phyloP scores from a whole-genome alignment of 331 rosid genomes.

The Malus hybrid region DNA sequence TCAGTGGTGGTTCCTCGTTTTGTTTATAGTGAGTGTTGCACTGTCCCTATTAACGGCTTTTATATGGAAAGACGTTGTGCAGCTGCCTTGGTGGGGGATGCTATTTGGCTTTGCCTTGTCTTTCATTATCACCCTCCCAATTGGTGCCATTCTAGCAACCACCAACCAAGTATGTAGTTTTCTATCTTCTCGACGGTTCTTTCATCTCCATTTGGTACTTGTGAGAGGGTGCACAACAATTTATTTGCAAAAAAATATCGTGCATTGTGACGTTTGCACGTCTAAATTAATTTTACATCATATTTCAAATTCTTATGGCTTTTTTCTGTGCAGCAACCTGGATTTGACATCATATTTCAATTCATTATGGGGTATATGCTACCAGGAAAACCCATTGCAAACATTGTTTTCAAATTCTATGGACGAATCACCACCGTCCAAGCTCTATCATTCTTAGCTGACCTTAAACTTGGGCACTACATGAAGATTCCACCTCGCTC shows the following conservation, averaged over 20 bases:
- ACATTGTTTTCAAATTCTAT: conserved; percentile 82
- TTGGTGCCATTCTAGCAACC: conserved; percentile 96
- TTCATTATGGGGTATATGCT: conserved; percentile 83
- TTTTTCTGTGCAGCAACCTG: conserved; percentile 73
- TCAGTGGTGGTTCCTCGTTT: conserved; percentile 84
- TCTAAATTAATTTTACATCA: too few species aligned
- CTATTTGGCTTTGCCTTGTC: conserved; percentile 78
- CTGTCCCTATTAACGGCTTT: conserved; percentile 53
- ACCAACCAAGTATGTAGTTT: conserved; percentile 67
- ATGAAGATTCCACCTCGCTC: conserved; percentile 96
- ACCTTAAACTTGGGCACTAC: conserved; percentile 95
- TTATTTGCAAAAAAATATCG: too few species aligned
- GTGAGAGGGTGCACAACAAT: too few species aligned
- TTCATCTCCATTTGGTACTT: too few species aligned
- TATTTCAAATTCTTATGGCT: background rate
- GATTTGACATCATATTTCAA: conserved; percentile 94
- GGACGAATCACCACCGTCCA: conserved; percentile 94
- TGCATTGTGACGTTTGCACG: too few species aligned
- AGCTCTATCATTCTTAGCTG: conserved; percentile 91
- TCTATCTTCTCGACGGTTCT: background rate
- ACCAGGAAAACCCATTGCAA: conserved; percentile 96
- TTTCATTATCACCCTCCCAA: conserved; percentile 85
- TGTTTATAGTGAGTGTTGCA: conserved; percentile 57
- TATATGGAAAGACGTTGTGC: conserved; percentile 73
- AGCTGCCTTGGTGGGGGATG: conserved; percentile 98